A percentile compares a stretch with the other conserved stretches of the same genome.
phyloP scores from a whole-genome alignment of 2,329 filamentous ascomycete genomes.

The Aspergillus pseudoterreus region DNA sequence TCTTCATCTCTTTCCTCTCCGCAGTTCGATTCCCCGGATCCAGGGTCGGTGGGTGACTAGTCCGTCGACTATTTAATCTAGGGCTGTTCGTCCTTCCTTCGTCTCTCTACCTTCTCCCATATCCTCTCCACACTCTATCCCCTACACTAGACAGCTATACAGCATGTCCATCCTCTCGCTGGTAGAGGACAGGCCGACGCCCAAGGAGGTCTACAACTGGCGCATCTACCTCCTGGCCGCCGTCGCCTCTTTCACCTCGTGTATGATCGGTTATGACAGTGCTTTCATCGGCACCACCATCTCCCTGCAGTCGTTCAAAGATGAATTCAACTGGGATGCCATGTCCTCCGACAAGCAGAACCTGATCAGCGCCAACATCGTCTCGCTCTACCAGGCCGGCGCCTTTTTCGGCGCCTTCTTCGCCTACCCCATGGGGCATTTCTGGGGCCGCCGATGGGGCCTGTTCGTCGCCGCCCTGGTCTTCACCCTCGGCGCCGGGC shows the following conservation, averaged over 20 bases:
- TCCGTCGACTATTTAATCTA: background rate
- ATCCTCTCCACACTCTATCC: background rate
- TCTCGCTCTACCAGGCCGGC: constrained; percentile 76
- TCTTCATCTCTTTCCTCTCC: constrained; percentile 5
- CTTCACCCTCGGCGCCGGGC: constrained; percentile 67
- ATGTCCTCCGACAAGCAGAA: constrained; percentile 43
- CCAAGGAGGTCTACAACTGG: constrained; percentile 59
- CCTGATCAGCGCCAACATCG: constrained; percentile 69
- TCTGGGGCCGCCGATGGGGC: constrained; percentile 62
- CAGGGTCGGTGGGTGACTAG: background rate
- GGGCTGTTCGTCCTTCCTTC: background rate
- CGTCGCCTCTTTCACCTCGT: constrained; percentile 55
- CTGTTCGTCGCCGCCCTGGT: constrained; percentile 59
- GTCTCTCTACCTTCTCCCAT: background rate
- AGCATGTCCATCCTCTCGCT: constrained; percentile 39
- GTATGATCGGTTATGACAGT: constrained; percentile 63
- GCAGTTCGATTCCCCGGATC: background rate
- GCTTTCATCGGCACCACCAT: constrained; percentile 78
- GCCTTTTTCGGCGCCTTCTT: constrained; percentile 77
- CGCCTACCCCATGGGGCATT: constrained; percentile 64
- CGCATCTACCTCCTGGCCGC: constrained; percentile 53
- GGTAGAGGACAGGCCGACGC: constrained; percentile 50
- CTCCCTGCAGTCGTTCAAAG: constrained; percentile 63
- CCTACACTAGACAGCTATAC: background rate
- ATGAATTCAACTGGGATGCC: constrained; percentile 62